Percentiles rank a stretch among this genome's conserved stretches.
Conservation (phyloP, 108 stramenopile genomes). For the Cyclostephanos tholiformis region DNA sequence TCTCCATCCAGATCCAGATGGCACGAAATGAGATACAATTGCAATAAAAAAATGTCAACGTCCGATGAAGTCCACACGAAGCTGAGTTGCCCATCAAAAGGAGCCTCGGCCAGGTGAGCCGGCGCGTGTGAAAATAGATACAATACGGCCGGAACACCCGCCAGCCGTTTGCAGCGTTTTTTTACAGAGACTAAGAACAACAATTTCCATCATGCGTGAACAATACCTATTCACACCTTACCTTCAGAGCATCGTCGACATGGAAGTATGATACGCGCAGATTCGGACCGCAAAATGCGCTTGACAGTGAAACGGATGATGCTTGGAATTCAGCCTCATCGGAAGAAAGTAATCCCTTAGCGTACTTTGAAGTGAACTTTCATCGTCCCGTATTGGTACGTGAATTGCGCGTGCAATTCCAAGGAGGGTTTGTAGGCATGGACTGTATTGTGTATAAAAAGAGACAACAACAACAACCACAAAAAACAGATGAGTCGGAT, state of each 20-base stretch:
- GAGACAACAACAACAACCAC: conserved; percentile 11
- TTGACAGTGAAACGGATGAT: conserved; percentile 31
- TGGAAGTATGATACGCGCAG: conserved; percentile 42
- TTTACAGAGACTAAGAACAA: neutral
- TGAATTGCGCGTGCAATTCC: conserved; percentile 47
- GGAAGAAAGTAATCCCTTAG: conserved; percentile 36
- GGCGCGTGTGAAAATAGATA: neutral
- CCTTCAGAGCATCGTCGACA: conserved; percentile 42
- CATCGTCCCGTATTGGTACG: conserved; percentile 30
- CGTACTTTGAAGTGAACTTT: conserved; percentile 47
- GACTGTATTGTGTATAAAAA: conserved; percentile 41
- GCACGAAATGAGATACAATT: too few species aligned
- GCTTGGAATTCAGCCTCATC: conserved; percentile 50
- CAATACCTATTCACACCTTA: neutral
- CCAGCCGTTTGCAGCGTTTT: neutral
- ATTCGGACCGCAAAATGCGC: conserved; percentile 48
- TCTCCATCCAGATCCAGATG: neutral
- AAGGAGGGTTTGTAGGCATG: conserved; percentile 53
- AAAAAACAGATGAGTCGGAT: neutral
- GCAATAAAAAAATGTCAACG: neutral
- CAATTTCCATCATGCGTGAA: conserved; percentile 6
- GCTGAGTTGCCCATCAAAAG: conserved; percentile 37
- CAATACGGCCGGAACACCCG: neutral
- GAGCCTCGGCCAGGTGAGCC: conserved; percentile 46
- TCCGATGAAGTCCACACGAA: conserved; percentile 3